Evolutionary conservation across 2,329 filamentous ascomycete species (phyloP).

Genomic region (Talaromyces amestolkiae): DNA sequence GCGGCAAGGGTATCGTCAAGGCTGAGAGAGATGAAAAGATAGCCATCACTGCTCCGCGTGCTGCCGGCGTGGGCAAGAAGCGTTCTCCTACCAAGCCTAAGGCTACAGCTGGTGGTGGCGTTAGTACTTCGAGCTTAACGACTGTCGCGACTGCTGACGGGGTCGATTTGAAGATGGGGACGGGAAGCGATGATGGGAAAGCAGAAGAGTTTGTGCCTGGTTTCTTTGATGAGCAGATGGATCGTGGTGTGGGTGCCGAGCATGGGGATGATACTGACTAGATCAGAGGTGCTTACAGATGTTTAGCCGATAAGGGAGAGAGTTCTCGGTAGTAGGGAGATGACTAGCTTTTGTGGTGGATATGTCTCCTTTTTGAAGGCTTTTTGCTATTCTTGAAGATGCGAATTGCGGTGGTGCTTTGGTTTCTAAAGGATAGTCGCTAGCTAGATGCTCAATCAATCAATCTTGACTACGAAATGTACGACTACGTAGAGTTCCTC

Average conservation of each 20-base stretch:
- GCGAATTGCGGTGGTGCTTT: neutral
- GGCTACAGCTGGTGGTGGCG: neutral
- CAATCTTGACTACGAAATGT: neutral
- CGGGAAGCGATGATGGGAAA: neutral
- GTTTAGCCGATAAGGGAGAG: neutral
- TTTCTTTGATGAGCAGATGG: slow-evolving; percentile 9
- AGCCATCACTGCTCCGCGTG: neutral
- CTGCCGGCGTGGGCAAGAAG: slow-evolving; percentile 8
- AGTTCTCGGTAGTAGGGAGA: neutral
- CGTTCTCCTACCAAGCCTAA: neutral
- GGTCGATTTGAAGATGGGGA: neutral
- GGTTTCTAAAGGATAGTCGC: neutral
- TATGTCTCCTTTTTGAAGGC: neutral
- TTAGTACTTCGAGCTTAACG: neutral
- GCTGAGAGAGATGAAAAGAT: neutral
- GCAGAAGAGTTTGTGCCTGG: neutral
- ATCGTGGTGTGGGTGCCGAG: neutral
- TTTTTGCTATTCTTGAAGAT: neutral
- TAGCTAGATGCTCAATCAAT: neutral
- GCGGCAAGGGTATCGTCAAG: slow-evolving; percentile 1
- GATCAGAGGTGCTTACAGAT: neutral
- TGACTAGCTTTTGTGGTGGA: neutral
- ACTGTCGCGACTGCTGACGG: neutral
- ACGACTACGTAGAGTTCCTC: neutral
- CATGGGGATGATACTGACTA: neutral